Percentiles rank a stretch among this genome's conserved stretches.
These are phyloP conservation scores for Multifurca ochricompacta DNA, from an alignment of 768 basidiomycete species.

Conservation along the genomic window DNA sequence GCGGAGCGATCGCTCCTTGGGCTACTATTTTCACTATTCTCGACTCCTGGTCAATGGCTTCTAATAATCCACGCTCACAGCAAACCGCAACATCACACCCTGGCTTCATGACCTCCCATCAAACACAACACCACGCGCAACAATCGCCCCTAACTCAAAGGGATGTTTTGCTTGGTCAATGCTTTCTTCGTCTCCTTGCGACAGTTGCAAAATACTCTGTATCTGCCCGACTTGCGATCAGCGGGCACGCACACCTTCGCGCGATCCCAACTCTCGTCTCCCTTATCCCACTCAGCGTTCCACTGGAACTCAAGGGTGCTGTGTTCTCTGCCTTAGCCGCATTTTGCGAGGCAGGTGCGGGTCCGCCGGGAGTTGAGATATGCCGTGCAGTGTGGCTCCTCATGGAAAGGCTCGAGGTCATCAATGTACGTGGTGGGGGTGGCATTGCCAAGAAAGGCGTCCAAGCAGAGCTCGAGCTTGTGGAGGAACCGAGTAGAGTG, in stretches of 20 bases:
- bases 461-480: conserved; percentile 80
- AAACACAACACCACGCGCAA: conserved; percentile 34
- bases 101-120: conserved; percentile 28
- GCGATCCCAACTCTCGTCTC: conserved; percentile 75
- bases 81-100: conserved; percentile 25
- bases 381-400: conserved; percentile 76
- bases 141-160: conserved; percentile 48
- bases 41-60: conserved; percentile 63
- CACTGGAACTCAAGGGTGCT: conserved; percentile 84
- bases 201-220: conserved; percentile 70
- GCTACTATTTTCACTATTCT: conserved; percentile 62
- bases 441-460: conserved; percentile 63
- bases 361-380: conserved; percentile 63
- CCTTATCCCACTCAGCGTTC: conserved; percentile 71
- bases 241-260: conserved; percentile 69
- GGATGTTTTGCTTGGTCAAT: conserved; percentile 70
- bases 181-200: conserved; percentile 74
- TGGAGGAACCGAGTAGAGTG: conserved; percentile 67
- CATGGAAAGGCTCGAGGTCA: conserved; percentile 80
- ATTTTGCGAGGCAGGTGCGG: conserved; percentile 78
- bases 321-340: conserved; percentile 74
- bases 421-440: conserved; percentile 56
- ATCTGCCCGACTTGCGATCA: conserved; percentile 69
- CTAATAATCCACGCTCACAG: conserved; percentile 39
- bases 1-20: conserved; percentile 68